Base-by-base conservation (phyloP, 257 asterid species). In the Striga asiatica region DNA sequence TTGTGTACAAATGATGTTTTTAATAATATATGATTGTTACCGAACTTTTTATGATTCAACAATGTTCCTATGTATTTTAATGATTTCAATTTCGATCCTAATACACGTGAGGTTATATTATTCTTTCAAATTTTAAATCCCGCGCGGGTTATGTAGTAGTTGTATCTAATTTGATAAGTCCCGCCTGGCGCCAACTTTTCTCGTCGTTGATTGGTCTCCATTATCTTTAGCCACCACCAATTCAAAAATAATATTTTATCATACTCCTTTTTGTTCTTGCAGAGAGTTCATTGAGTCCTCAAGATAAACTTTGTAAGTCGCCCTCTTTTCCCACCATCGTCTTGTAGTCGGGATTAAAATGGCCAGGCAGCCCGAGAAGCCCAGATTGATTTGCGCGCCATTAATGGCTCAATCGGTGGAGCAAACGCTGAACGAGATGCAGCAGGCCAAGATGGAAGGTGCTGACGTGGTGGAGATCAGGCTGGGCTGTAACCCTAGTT, bases 341-440 rank as follows among this genome's bases (percentile, higher is more conserved):
- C 31, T 16, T 25, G 7, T 29, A 13, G 43, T 50, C 56, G 38
- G 7, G 14, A 50, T 1, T 31, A 24, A 21, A 7, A 67, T 54
- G 64, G 59, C 19, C 0, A 20, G 41, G 4, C 11, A 37, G 6
- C 51, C 71, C 25, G 58, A 60, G 45, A 60, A 68, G 49, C 60
- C 81, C 0, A 66, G 70, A 19, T 29, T 76, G 68, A 71, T 80
- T 14, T 83, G 93, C 17, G 85, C 77, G 11, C 67, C 74, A 34
- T 41, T 83, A 37, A 53, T 54, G 67, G 69, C 65, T 5, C 64
- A 66, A 54, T 61, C 93, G 2, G 80, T 69, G 50, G 83, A 69
- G 49, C 65, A 78, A 63, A 46, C 78, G 74, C 3, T 78, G 62
- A 14, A 25, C 17, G 80, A 38, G 12, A 78, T 83, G 85, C 56